Evolutionary conservation across 129 eudicot genomes (phyloP).

Genomic region (Escallonia herrerae): DNA sequence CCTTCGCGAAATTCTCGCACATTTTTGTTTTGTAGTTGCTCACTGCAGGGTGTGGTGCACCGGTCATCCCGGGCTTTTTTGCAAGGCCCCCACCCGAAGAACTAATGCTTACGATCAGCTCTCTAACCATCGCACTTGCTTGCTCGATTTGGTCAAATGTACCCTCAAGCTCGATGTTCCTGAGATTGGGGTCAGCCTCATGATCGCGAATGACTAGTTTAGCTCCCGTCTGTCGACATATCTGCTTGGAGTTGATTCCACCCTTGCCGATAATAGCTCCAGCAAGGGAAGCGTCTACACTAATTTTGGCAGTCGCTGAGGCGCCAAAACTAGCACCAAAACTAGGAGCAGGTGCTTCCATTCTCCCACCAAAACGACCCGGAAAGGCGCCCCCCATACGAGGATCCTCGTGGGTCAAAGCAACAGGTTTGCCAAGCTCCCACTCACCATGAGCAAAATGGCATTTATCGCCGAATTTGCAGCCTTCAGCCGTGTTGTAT

Average conservation of each 20-base stretch:
- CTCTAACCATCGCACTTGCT: conserved; percentile 67
- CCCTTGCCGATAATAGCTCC: conserved; percentile 88
- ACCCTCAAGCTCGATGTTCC: conserved; percentile 83
- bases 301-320: conserved; percentile 70
- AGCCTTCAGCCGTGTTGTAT: conserved; percentile 73
- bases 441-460: conserved; percentile 87
- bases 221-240: conserved; percentile 68
- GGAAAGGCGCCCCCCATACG: conserved; percentile 29
- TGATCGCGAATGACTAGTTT: conserved; percentile 74
- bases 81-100: conserved; percentile 20
- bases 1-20: conserved; percentile 60
- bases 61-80: conserved; percentile 18
- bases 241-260: conserved; percentile 84
- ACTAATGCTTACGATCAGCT: conserved; percentile 45
- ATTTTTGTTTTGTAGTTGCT: conserved; percentile 51
- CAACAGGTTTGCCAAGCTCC: conserved; percentile 65
- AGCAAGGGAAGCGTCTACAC: conserved; percentile 65
- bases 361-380: conserved; percentile 28
- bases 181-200: conserved; percentile 44
- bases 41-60: conserved; percentile 14
- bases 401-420: conserved; percentile 42
- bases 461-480: conserved; percentile 87
- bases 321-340: conserved; percentile 57
- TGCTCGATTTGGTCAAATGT: conserved; percentile 71
- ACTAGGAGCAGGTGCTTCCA: conserved; percentile 31